Base-by-base conservation (phyloP, 2,329 filamentous ascomycete species). In the Fusarium annulatum region DNA sequence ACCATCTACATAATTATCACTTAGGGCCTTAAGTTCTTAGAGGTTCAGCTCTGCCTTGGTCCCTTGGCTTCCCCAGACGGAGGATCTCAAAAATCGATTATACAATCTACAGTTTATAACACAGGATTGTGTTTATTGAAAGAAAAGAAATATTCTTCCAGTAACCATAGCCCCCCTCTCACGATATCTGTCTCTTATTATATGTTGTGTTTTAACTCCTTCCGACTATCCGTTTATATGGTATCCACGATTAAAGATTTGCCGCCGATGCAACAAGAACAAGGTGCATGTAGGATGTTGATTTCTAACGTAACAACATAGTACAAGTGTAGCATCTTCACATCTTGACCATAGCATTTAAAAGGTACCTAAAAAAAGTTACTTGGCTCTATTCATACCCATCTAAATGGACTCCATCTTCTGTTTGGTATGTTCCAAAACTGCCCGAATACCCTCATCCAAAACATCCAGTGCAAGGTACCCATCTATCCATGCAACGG, bases 381-480 rank as follows among this genome's bases (percentile, higher is more conserved):
- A 51, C 53, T 63, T 68, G 39, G 60, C 55, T 65, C 46, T 19
- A 34, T 53, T 39, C 55, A 55, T 26, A 26, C 30, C 38, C 42
- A 38, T 67, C 42, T 61, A 73, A 19, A 60, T 55, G 14, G 55
- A 34, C 59, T 63, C 57, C 71, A 80, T 61, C 64, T 80, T 81
- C 43, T 64, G 76, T 79, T 83, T 86, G 0, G 86, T 89, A 74
- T 88, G 85, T 75, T 88, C 84, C 72, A 92, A 72, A 3, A 92
- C 90, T 12, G 82, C 85, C 65, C 82, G 82, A 70, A 92, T 86
- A 42, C 84, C 86, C n/a, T 84, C 81, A 76, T 92, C 90, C 49
- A 92, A 80, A 21, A 84, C 84, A 38, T 86, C 82, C 51, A 85
- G 76, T 4, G 79, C 83, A 46, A 91, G 75, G 41, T 90, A 82